Conservation (phyloP, 306 rosid genomes). For the Biancaea sappan region DNA sequence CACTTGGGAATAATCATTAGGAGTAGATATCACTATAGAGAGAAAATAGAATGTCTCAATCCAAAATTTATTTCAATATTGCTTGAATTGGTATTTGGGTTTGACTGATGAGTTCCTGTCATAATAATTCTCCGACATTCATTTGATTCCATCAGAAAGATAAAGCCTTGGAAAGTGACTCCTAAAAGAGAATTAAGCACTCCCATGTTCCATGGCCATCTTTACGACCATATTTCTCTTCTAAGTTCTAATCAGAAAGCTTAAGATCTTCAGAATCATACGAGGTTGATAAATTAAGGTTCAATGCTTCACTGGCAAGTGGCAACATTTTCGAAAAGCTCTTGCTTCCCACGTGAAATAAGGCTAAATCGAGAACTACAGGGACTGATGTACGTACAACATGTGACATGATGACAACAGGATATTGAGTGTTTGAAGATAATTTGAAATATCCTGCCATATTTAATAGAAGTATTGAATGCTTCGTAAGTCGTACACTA, state of each 20-base stretch:
- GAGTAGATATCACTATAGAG: too few species aligned
- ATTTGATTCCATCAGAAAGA: not conserved
- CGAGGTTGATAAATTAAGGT: not conserved
- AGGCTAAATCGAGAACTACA: too few species aligned
- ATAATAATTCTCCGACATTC: not conserved
- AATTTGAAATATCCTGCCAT: too few species aligned
- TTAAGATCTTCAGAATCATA: not conserved
- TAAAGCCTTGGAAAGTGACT: not conserved
- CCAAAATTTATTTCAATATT: not conserved
- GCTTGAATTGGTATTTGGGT: not conserved
- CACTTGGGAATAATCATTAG: too few species aligned
- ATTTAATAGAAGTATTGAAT: too few species aligned
- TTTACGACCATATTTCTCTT: too few species aligned
- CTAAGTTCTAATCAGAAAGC: not conserved
- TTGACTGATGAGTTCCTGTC: not conserved
- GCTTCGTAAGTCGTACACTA: too few species aligned
- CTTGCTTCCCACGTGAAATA: slow-evolving; percentile 11
- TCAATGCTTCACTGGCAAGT: not conserved
- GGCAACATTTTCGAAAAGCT: not conserved
- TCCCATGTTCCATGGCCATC: not conserved
- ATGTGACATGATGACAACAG: too few species aligned
- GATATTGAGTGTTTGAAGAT: too few species aligned
- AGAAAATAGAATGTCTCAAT: not conserved
- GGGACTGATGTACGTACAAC: too few species aligned
- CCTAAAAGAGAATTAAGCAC: not conserved